A percentile compares a stretch with the other conserved stretches of the same genome.
Evolutionary conservation across 2,329 filamentous ascomycete species (phyloP).

Genomic region (Trichoderma sp.): DNA sequence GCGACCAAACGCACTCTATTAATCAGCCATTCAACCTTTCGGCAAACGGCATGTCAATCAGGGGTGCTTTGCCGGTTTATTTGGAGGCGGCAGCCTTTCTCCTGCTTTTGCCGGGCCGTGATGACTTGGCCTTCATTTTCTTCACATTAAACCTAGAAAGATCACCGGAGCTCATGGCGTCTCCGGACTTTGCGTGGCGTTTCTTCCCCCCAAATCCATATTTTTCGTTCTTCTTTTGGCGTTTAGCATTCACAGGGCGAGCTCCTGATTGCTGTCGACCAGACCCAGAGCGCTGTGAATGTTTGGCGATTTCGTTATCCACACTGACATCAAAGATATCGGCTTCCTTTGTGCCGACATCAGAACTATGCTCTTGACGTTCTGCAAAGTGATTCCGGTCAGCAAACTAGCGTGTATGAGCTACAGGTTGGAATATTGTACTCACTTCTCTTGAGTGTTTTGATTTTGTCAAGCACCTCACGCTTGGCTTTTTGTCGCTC

Average conservation of each 20-base stretch:
- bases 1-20: background rate
- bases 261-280: slow-evolving; percentile 34
- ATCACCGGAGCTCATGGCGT: slow-evolving; percentile 79
- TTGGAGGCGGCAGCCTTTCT: slow-evolving; percentile 43
- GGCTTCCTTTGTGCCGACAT: slow-evolving; percentile 68
- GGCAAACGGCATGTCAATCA: background rate
- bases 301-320: slow-evolving; percentile 59
- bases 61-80: slow-evolving; percentile 18
- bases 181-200: slow-evolving; percentile 83
- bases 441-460: slow-evolving; percentile 90
- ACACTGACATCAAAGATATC: slow-evolving; percentile 91
- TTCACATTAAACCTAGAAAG: slow-evolving; percentile 75
- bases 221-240: slow-evolving; percentile 91
- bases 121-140: slow-evolving; percentile 70
- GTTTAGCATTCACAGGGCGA: slow-evolving; percentile 60
- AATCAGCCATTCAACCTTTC: background rate
- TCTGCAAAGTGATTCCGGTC: slow-evolving; percentile 53
- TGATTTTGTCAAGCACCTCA: slow-evolving; percentile 93
- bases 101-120: slow-evolving; percentile 51
- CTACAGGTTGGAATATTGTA: slow-evolving; percentile 26
- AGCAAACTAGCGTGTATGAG: background rate
- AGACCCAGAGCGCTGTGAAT: slow-evolving; percentile 39
- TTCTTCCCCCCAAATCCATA: slow-evolving; percentile 98
- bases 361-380: slow-evolving; percentile 68
- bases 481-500: slow-evolving; percentile 90